phyloP scores from a whole-genome alignment of 1,284 basidiomycete genomes.

The Austroboletus rostrupii region DNA sequence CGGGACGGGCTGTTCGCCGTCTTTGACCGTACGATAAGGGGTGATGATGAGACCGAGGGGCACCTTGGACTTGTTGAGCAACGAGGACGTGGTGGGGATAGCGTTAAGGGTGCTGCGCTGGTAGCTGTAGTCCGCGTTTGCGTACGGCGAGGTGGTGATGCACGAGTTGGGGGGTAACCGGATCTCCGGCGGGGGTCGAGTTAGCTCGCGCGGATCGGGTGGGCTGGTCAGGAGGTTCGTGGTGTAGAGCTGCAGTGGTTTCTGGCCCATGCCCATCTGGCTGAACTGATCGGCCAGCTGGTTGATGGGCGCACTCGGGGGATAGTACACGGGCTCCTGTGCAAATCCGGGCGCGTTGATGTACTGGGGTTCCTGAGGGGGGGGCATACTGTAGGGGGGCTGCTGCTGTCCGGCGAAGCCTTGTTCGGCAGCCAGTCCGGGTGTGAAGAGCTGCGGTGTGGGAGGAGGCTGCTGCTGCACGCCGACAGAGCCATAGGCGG shows the following conservation, averaged over 20 bases:
- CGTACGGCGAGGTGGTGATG: constrained; percentile 75
- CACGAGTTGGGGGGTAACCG: constrained; percentile 80
- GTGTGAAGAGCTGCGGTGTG: constrained; percentile 77
- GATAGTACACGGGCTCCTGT: constrained; percentile 51
- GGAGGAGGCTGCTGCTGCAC: constrained; percentile 39
- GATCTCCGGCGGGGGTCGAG: constrained; percentile 83
- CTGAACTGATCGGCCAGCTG: constrained; percentile 82
- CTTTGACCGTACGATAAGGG: constrained; percentile 83
- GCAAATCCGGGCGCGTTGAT: constrained; percentile 47
- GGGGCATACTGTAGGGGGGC: constrained; percentile 28
- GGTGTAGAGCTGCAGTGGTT: constrained; percentile 72
- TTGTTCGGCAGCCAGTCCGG: constrained; percentile 67
- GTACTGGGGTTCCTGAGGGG: constrained; percentile 54
- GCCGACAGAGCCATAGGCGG: constrained; percentile 34
- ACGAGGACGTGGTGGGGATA: constrained; percentile 88
- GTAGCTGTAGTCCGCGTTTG: constrained; percentile 89
- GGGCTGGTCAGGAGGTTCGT: constrained; percentile 87
- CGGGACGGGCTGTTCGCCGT: constrained; percentile 78
- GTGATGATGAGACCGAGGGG: constrained; percentile 90
- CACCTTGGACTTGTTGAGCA: constrained; percentile 90
- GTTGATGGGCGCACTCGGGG: constrained; percentile 48
- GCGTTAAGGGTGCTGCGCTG: constrained; percentile 91
- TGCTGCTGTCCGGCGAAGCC: constrained; percentile 55
- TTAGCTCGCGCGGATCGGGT: constrained; percentile 83
- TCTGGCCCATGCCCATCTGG: constrained; percentile 79